These are phyloP conservation scores for Shiraia sp. DNA, from an alignment of 2,329 filamentous ascomycete genomes.

Conservation along the genomic window DNA sequence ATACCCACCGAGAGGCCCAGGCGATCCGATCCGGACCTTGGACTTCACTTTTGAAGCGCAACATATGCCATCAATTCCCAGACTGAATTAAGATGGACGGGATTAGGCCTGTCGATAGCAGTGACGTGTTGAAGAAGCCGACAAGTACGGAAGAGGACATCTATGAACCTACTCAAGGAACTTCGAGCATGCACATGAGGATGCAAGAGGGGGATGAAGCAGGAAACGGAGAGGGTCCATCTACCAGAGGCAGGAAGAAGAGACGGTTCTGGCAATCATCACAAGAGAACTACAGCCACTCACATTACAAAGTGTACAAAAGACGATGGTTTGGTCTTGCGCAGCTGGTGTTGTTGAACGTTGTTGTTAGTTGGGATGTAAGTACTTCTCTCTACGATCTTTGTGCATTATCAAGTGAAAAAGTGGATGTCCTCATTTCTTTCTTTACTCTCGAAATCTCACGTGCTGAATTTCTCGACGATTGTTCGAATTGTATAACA, in stretches of 20 bases:
- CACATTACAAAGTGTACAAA: slow-evolving; percentile 67
- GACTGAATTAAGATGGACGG: slow-evolving; percentile 27
- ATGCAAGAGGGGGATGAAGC: slow-evolving; percentile 6
- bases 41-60: background rate
- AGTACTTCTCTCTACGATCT: slow-evolving; percentile 48
- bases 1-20: too few relatives aligned
- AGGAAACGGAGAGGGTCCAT: background rate
- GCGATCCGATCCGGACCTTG: background rate
- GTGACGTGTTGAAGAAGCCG: slow-evolving; percentile 18
- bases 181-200: background rate
- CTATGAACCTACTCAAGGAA: background rate
- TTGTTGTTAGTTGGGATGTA: slow-evolving; percentile 95
- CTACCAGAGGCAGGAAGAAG: slow-evolving; percentile 2
- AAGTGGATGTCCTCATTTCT: background rate
- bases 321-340: slow-evolving; percentile 85
- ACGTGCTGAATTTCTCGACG: background rate
- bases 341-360: slow-evolving; percentile 85
- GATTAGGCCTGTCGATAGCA: slow-evolving; percentile 11
- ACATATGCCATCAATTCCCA: background rate
- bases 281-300: slow-evolving; percentile 31
- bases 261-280: slow-evolving; percentile 6
- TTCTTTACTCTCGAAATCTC: background rate
- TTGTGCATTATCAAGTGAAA: background rate
- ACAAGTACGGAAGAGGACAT: slow-evolving; percentile 6
- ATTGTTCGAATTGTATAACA: background rate